Base-by-base conservation (phyloP, 2,329 filamentous ascomycete genomes). In the Didymella keratinophila region DNA sequence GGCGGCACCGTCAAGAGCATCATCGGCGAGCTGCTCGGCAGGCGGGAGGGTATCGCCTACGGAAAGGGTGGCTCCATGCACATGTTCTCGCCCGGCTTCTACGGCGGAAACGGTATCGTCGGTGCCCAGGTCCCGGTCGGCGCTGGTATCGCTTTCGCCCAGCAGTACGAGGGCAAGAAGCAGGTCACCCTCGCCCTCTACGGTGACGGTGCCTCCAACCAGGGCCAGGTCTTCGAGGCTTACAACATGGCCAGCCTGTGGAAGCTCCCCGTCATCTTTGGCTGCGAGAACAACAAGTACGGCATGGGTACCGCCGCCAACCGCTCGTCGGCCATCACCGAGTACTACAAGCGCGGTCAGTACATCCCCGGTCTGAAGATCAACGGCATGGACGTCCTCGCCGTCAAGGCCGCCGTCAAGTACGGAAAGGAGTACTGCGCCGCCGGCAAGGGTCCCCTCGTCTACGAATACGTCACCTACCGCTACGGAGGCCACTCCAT, bases 191-290 rank as follows among this genome's bases (percentile, higher is more conserved):
- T 99, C 70, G 87, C 94, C 66, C 87, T 99, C 59, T 99, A 99
- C 81, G 95, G 95, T 84, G 95, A 99, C 74, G 95, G 95, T 85
- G 95, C 95, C 68, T 92, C 90, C 85, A 99, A 99, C 86, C 95
- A 99, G 85, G 95, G 95, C 67, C 95, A 99, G 83, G 95, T 99
- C 72, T 99, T 99, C 75, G 95, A 99, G 86, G 93, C 95, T 63
- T 99, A 96, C 88, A 99, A 99, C 89, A 99, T 99, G 95, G 95
- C 95, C 65, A 98, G 98, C 87, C 89, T 99, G 69, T 99, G 95
- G 95, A 93, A 95, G 72, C 85, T 99, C 46, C 95, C 95, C 54
- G 87, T 93, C 70, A 90, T 99, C 69, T 99, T 99, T 77, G 93
- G 92, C 71, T 99, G 95, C 81, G 95, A 99, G 86, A 99, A 99